Evolutionary conservation across 2,329 filamentous ascomycete genomes (phyloP).

Genomic region (Alternaria ventricosa): DNA sequence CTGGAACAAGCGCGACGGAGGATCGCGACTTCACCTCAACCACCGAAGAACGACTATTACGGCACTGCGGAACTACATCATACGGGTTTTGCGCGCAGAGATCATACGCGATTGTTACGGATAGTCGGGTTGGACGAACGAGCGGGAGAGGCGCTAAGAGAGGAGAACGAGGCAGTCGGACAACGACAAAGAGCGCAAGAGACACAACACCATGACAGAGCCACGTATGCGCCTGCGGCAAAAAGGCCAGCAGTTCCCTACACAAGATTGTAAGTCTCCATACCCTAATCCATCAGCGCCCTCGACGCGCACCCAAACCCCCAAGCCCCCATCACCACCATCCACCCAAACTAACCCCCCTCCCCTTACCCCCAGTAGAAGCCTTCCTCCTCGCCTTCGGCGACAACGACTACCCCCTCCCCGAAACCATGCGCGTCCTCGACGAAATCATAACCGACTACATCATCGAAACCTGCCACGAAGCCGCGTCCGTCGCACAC

Average conservation of each 20-base stretch:
- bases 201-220: conserved; percentile 51
- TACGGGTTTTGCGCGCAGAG: no score
- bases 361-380: conserved; percentile 59
- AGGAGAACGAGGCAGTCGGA: not conserved
- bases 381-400: conserved; percentile 81
- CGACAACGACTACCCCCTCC: conserved; percentile 77
- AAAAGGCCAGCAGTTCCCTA: conserved; percentile 56
- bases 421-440: conserved; percentile 82
- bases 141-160: not conserved
- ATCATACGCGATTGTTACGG: not conserved
- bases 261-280: conserved; percentile 48
- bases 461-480: conserved; percentile 91
- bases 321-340: not conserved
- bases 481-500: conserved; percentile 83
- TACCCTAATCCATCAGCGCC: not conserved
- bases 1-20: not conserved
- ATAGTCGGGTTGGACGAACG: not conserved
- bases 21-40: not conserved
- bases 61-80: not conserved
- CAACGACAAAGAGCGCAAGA: not conserved
- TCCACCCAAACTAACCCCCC: conserved; percentile 7
- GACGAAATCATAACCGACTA: conserved; percentile 95
- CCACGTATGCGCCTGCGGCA: conserved; percentile 56
- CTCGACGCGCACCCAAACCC: conserved; percentile 4
- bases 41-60: not conserved